Percentiles rank a stretch among this genome's conserved stretches.
phyloP scores from a whole-genome alignment of 108 stramenopile genomes.

The Halocafeteria seosinensis region DNA sequence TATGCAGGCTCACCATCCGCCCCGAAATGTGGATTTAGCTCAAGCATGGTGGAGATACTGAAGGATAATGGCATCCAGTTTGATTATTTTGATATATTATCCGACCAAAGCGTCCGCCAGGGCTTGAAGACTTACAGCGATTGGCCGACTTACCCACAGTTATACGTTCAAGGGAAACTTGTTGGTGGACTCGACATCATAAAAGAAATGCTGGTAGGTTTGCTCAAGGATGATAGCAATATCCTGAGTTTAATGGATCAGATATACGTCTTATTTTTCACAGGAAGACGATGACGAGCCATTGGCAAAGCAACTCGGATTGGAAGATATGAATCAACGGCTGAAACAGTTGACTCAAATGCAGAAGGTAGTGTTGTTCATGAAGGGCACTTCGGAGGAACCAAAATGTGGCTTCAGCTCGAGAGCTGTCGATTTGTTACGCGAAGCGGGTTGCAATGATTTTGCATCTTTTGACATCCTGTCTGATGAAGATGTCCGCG shows the following conservation, averaged over 20 bases:
- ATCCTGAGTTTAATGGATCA: no score
- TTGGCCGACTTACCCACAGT: constrained; percentile 91
- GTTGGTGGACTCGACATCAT: constrained; percentile 89
- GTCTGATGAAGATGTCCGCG: constrained; percentile 16
- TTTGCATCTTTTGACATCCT: constrained; percentile 36
- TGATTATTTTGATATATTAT: constrained; percentile 19
- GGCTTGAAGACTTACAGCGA: constrained; percentile 22
- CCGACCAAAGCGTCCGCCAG: constrained; percentile 18
- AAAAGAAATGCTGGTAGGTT: constrained; percentile 73
- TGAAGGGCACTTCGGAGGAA: constrained; percentile 78
- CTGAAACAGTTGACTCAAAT: background rate
- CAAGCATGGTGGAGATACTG: constrained; percentile 61
- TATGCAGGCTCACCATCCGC: constrained; percentile 65
- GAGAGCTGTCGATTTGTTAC: constrained; percentile 60
- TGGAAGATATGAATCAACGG: background rate
- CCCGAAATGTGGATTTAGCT: constrained; percentile 73
- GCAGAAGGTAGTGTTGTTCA: constrained; percentile 63
- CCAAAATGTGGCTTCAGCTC: constrained; percentile 77
- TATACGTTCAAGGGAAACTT: constrained; percentile 81
- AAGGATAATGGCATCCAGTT: constrained; percentile 43
- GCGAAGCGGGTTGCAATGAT: constrained; percentile 28
- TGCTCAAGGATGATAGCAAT: no score
- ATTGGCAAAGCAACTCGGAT: background rate
- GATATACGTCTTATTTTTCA: no score
- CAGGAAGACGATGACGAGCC: background rate